These are phyloP conservation scores for Rhinocladiella mackenziei DNA, from an alignment of 2,329 filamentous ascomycete genomes.

Conservation along the genomic window DNA sequence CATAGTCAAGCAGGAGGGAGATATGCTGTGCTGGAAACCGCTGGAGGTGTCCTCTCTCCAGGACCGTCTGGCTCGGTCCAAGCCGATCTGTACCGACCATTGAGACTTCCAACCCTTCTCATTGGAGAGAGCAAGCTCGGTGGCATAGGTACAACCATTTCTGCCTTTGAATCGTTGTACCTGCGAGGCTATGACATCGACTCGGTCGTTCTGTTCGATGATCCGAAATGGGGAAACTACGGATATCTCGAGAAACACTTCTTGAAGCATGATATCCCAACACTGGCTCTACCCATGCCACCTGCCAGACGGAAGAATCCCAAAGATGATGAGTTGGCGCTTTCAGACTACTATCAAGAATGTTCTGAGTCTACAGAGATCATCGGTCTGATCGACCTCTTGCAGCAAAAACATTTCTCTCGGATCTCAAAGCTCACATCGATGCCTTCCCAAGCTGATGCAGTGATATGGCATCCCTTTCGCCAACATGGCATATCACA, in stretches of 20 bases:
- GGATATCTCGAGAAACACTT: slow-evolving; percentile 68
- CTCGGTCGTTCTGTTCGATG: slow-evolving; percentile 64
- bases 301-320: slow-evolving; percentile 46
- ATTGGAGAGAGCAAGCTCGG: slow-evolving; percentile 72
- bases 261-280: slow-evolving; percentile 52
- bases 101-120: slow-evolving; percentile 69
- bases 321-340: slow-evolving; percentile 51
- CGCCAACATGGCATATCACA: slow-evolving; percentile 68
- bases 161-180: slow-evolving; percentile 71
- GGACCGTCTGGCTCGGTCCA: slow-evolving; percentile 71
- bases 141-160: slow-evolving; percentile 75
- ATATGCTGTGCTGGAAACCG: slow-evolving; percentile 68
- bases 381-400: slow-evolving; percentile 45
- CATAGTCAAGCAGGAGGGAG: slow-evolving; percentile 31
- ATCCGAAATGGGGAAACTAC: slow-evolving; percentile 64
- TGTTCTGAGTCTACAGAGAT: slow-evolving; percentile 42
- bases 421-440: slow-evolving; percentile 58
- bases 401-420: slow-evolving; percentile 52
- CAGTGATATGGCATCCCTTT: slow-evolving; percentile 79
- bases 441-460: slow-evolving; percentile 59
- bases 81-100: slow-evolving; percentile 69
- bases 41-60: slow-evolving; percentile 76
- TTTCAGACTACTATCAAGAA: slow-evolving; percentile 61
- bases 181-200: slow-evolving; percentile 76
- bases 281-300: slow-evolving; percentile 57